Base-by-base conservation (phyloP, 495 filamentous ascomycete species). In the Penicillium salamii region DNA sequence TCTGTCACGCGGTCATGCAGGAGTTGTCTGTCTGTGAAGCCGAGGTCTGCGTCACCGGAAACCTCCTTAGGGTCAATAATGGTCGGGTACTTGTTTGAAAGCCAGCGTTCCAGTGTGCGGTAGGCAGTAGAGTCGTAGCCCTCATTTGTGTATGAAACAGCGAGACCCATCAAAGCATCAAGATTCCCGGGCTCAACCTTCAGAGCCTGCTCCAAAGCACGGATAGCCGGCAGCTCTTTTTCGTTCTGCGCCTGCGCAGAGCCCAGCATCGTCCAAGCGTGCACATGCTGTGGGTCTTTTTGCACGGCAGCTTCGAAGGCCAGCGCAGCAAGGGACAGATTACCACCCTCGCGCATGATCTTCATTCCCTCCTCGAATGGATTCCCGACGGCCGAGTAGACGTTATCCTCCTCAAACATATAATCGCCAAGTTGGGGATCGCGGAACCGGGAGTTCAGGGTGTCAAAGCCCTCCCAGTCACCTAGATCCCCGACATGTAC, bases 81-180 rank as follows among this genome's bases (percentile, higher is more conserved):
- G 12, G 80, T 67, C 7, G 93, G 93, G 69, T 98, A 98, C 67
- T 93, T 96, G 67, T 87, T 80, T 9, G 87, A 84, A 39, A 99
- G 81, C 93, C 93, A 99, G 56, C 91, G 88, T 72, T 99, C 95
- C 13, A 99, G 80, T 14, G 91, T 96, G 21, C 92, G 88, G 76
- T 97, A 99, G 50, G 93, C 95, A 17, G 90, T 92, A 53, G 85
- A 89, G 64, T 97, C 93, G 74, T 97, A 97, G 51, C 92, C 93
- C 69, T 99, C 93, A 72, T 99, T 99, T 28, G 95, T 97, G 69
- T 97, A 99, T n/a, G 87, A 91, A 34, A 99, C 93, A 33, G 92
- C 90, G 15, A 99, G 78, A 3, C 88, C 90, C 91, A 99, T 97
- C 24, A 97, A 76, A 2, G 93, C 92, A 33, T 87, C 78, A 6